Evolutionary conservation across 2,329 filamentous ascomycete species (phyloP).

Genomic region (Mollisiaceae sp.): DNA sequence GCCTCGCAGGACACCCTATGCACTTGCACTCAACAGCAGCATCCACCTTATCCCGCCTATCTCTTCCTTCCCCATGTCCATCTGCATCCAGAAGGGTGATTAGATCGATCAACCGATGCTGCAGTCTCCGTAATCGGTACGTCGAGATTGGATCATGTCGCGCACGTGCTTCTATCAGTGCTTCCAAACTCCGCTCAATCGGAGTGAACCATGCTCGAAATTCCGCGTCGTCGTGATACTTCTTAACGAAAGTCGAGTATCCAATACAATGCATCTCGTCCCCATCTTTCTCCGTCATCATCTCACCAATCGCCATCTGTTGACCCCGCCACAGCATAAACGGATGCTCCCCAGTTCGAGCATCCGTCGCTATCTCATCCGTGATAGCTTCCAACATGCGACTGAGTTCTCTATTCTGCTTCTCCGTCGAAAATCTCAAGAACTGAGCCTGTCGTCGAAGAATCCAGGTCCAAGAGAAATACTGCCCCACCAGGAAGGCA

Average conservation of each 20-base stretch:
- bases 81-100: conserved; percentile 10
- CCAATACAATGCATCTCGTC: conserved; percentile 18
- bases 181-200: conserved; percentile 10
- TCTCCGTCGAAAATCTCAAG: conserved; percentile 34
- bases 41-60: conserved; percentile 14
- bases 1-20: neutral
- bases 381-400: conserved; percentile 31
- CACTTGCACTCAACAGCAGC: conserved; percentile 12
- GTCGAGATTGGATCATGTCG: neutral
- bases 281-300: conserved; percentile 29
- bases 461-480: conserved; percentile 38
- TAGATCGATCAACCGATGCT: conserved; percentile 19
- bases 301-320: conserved; percentile 39
- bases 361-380: conserved; percentile 25
- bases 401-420: conserved; percentile 33
- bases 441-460: conserved; percentile 37
- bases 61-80: conserved; percentile 1
- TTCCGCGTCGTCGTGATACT: conserved; percentile 14
- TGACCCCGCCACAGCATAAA: conserved; percentile 40
- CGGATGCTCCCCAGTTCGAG: conserved; percentile 26
- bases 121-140: conserved; percentile 14
- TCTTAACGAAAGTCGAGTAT: conserved; percentile 11
- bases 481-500: conserved; percentile 36
- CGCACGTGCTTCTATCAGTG: conserved; percentile 3
- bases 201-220: conserved; percentile 18